Base-by-base conservation (phyloP, 116 monocot genomes). In the Phalaenopsis hybrid region DNA sequence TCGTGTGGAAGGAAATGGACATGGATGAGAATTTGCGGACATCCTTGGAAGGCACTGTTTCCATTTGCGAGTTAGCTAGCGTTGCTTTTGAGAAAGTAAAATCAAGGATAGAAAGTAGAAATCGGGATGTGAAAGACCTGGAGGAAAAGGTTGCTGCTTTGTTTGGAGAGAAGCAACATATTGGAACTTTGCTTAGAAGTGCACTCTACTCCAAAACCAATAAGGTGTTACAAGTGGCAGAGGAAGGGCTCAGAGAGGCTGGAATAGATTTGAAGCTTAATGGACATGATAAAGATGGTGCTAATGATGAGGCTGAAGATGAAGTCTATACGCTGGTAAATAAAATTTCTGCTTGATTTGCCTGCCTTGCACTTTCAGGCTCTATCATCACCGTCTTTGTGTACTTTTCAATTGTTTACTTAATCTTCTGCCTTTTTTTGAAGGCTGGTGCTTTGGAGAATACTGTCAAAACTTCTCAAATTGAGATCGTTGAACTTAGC, bases 291-390 rank as follows among this genome's bases (percentile, higher is more conserved):
- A 81, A 81, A 25, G 74, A 81, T 79, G 74, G 68, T 49, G 69
- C 67, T 43, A 34, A 68, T 6, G 81, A 74, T 16, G 81, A 44
- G 5, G 83, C 88, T 28, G 92, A 89, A 20, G 90, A 95, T 84
- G 99, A 99, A 89, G 92, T 99, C 81, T 99, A 93, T 89, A 87
- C 83, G 44, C 84, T 99, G 92, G 99, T 99, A 89, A 85, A 33
- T 78, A 82, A 10, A 78, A 16, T 58, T 75, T 77, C 41, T 37
- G 16, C 8, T 8, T 20, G 52, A 55, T 21, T 57, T 81, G 13
- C 8, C 52, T 34, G 8, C 31, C 6, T 10, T 75, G 6, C 20
- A 81, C 20, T 11, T 57, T 33, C 33, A 43, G 20, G 2, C 9
- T 59, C 2, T 61, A 31, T 74, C 37, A 12, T 10, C 31, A 52